Evolutionary conservation across 495 filamentous ascomycete species (phyloP).

Genomic region (Astrothelium subdiscretum): DNA sequence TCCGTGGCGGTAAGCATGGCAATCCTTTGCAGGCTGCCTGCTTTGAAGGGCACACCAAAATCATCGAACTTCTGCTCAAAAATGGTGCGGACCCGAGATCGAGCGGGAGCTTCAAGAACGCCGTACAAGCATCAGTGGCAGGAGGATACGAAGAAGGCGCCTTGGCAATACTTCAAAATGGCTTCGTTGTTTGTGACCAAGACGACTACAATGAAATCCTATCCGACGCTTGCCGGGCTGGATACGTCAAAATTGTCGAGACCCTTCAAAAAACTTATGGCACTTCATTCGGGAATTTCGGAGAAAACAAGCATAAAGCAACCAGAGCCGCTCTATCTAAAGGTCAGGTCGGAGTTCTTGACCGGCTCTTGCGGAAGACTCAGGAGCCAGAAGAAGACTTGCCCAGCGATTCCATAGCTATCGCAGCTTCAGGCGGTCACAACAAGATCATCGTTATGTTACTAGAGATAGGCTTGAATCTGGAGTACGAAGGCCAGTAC

Average conservation of each 20-base stretch:
- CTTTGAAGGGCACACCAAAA: background rate
- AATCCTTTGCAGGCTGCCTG: constrained; percentile 7
- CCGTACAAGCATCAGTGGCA: background rate
- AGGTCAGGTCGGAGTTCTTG: background rate
- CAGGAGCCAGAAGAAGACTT: background rate
- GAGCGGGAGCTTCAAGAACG: background rate
- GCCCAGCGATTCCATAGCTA: background rate
- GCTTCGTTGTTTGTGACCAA: background rate
- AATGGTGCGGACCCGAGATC: constrained; percentile 3
- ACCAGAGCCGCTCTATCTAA: background rate
- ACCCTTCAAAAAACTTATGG: background rate
- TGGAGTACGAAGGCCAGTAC: background rate
- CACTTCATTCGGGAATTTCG: background rate
- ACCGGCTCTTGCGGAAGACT: background rate
- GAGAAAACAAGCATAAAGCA: background rate
- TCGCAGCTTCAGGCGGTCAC: background rate
- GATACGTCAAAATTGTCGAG: background rate
- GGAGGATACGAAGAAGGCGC: background rate
- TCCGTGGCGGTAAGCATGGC: constrained; percentile 6
- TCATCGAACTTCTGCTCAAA: background rate
- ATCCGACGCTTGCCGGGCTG: background rate
- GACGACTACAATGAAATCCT: background rate
- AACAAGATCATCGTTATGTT: background rate
- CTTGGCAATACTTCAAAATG: background rate
- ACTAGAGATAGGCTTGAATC: background rate